Conservation (phyloP, 768 basidiomycete species). For the Termitomyces sp. region DNA sequence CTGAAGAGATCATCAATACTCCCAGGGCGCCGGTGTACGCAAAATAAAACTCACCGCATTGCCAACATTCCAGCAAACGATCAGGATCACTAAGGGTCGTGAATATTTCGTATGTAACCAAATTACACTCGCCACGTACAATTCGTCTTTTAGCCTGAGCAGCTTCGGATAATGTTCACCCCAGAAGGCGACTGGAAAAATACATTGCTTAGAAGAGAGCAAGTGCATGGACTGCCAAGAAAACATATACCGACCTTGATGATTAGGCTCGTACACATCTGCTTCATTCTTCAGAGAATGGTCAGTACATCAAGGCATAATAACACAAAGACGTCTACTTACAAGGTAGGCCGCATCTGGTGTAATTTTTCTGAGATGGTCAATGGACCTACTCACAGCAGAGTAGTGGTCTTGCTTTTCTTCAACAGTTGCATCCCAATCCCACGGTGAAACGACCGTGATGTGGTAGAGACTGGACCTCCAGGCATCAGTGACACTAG, state of each 20-base stretch:
- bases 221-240: neutral
- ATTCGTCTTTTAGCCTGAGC: slow-evolving; percentile 40
- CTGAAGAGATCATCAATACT: slow-evolving; percentile 13
- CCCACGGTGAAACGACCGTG: slow-evolving; percentile 40
- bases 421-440: slow-evolving; percentile 38
- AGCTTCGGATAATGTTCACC: slow-evolving; percentile 38
- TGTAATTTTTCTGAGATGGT: slow-evolving; percentile 37
- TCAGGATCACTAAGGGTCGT: slow-evolving; percentile 37
- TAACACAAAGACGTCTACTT: slow-evolving; percentile 11
- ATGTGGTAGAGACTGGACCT: slow-evolving; percentile 42
- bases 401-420: slow-evolving; percentile 32
- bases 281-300: slow-evolving; percentile 37
- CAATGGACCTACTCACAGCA: slow-evolving; percentile 32
- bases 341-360: slow-evolving; percentile 44
- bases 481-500: slow-evolving; percentile 45
- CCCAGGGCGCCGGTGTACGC: neutral
- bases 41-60: slow-evolving; percentile 34
- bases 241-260: slow-evolving; percentile 28
- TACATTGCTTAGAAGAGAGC: neutral
- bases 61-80: slow-evolving; percentile 47
- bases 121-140: slow-evolving; percentile 28
- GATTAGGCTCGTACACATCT: slow-evolving; percentile 44
- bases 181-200: slow-evolving; percentile 38
- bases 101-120: neutral
- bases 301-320: neutral